Conservation (phyloP, 225 moss, liverwort and hornwort species). For the Pseudisothecium myosuroides region DNA sequence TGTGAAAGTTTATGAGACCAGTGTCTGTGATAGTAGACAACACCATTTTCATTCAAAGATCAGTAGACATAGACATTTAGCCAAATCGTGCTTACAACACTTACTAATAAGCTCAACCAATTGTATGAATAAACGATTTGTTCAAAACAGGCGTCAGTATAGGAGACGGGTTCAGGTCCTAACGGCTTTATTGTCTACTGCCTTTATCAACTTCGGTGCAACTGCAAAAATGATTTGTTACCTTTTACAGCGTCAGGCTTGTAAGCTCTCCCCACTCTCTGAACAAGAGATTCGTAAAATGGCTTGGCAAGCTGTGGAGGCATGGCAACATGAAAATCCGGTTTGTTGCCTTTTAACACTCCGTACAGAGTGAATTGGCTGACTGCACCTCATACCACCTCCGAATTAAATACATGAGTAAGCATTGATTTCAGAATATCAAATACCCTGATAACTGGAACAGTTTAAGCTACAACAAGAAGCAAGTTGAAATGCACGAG, state of each 20-base stretch:
- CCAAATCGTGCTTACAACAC: not conserved
- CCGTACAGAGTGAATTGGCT: slow-evolving; percentile 83
- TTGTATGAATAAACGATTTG: not conserved
- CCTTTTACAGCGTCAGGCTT: slow-evolving; percentile 58
- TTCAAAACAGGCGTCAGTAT: not conserved
- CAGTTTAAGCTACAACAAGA: not conserved
- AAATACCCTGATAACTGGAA: not conserved
- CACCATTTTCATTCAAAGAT: not conserved
- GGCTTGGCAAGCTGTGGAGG: slow-evolving; percentile 67
- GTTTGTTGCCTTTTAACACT: slow-evolving; percentile 80
- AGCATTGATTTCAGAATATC: not conserved
- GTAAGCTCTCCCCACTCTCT: slow-evolving; percentile 44
- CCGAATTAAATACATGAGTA: not conserved
- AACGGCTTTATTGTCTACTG: not conserved
- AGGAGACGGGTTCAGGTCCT: not conserved
- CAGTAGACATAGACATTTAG: not conserved
- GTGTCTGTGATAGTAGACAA: not conserved
- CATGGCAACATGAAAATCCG: slow-evolving; percentile 82
- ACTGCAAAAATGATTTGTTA: not conserved
- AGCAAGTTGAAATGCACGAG: not conserved
- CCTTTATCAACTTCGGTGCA: not conserved
- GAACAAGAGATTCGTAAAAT: slow-evolving; percentile 63
- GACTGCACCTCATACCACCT: slow-evolving; percentile 28
- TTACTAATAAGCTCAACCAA: not conserved
- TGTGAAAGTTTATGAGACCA: not conserved